phyloP scores from a whole-genome alignment of 306 rosid species.

The Rosa multiflora region DNA sequence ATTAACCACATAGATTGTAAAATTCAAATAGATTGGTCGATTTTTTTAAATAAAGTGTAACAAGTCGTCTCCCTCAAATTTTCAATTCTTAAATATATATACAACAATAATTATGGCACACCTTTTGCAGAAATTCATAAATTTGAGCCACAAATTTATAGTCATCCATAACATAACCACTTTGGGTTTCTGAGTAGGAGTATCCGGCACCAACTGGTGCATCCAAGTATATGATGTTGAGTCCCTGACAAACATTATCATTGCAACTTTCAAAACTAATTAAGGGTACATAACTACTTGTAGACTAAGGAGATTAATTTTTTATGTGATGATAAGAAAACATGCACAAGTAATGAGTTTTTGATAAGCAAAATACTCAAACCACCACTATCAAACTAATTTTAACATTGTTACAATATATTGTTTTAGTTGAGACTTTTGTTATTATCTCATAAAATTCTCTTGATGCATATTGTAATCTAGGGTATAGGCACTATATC shows the following conservation, averaged over 20 bases:
- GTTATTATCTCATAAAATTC: too few relatives aligned
- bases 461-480: too few relatives aligned
- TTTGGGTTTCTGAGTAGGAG: conserved; percentile 12
- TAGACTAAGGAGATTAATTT: too few relatives aligned
- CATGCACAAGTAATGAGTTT: too few relatives aligned
- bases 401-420: too few relatives aligned
- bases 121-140: conserved; percentile 19
- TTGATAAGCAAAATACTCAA: too few relatives aligned
- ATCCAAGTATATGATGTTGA: conserved; percentile 20
- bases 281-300: too few relatives aligned
- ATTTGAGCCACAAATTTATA: neutral
- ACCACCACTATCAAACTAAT: too few relatives aligned
- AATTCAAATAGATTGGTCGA: neutral
- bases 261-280: neutral
- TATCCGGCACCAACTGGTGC: conserved; percentile 19
- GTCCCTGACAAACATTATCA: neutral
- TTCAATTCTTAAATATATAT: neutral
- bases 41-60: neutral
- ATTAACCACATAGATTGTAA: neutral
- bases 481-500: too few relatives aligned
- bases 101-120: neutral
- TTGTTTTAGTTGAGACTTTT: too few relatives aligned
- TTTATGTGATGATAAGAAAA: too few relatives aligned
- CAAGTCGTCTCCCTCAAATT: too few relatives aligned
- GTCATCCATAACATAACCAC: conserved; percentile 10